Evolutionary conservation across 2,329 filamentous ascomycete genomes (phyloP).

Genomic region (Pyrenochaeta sp.): DNA sequence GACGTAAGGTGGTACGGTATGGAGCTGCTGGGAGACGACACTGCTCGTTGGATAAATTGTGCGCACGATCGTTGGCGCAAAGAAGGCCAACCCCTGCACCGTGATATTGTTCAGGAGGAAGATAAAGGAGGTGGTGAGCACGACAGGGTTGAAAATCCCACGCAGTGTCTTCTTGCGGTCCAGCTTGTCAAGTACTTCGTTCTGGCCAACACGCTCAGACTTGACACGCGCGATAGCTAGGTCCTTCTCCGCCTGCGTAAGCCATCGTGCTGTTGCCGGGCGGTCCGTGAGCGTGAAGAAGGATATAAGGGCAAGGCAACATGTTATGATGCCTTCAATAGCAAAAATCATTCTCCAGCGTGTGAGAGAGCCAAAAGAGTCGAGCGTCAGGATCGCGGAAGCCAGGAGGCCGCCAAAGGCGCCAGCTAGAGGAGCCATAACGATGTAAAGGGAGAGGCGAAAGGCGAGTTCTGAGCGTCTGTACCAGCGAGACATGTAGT

Average conservation of each 20-base stretch:
- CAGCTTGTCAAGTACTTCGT: conserved; percentile 70
- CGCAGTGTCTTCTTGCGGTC: conserved; percentile 66
- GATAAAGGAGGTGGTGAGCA: conserved; percentile 64
- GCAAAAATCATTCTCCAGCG: conserved; percentile 76
- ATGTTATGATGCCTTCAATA: conserved; percentile 74
- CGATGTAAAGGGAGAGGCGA: conserved; percentile 72
- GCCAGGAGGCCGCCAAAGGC: conserved; percentile 74
- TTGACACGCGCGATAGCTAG: conserved; percentile 73
- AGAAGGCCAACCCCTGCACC: conserved; percentile 75
- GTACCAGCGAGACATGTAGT: conserved; percentile 78
- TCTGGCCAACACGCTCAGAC: conserved; percentile 70
- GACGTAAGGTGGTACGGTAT: conserved; percentile 74
- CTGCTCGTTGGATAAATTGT: conserved; percentile 70
- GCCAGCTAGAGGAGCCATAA: conserved; percentile 74
- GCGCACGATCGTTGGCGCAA: conserved; percentile 73
- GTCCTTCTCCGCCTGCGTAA: conserved; percentile 70
- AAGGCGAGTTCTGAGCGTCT: conserved; percentile 73
- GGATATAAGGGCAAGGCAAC: conserved; percentile 64
- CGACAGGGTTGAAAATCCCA: conserved; percentile 72
- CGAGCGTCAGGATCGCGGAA: conserved; percentile 68
- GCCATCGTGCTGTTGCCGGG: conserved; percentile 72
- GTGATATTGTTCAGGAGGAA: conserved; percentile 75
- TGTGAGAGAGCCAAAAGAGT: conserved; percentile 64
- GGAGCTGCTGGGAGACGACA: conserved; percentile 71
- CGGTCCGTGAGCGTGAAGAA: conserved; percentile 74